These are phyloP conservation scores for Cercospora sp. DNA, from an alignment of 2,329 filamentous ascomycete genomes.

Conservation along the genomic window DNA sequence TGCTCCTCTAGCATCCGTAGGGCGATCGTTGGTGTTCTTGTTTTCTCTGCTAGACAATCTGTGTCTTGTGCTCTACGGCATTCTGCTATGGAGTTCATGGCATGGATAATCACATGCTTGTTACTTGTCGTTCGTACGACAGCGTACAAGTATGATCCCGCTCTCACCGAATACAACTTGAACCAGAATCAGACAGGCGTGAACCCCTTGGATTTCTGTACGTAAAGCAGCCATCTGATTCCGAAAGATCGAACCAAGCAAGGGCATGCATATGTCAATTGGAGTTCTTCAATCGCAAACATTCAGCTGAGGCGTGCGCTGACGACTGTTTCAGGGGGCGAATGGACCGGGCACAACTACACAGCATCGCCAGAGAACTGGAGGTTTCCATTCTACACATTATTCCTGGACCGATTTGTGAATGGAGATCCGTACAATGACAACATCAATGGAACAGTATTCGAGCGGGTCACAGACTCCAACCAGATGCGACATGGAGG, in stretches of 20 bases:
- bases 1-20: background rate
- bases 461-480: conserved; percentile 61
- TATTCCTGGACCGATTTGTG: conserved; percentile 64
- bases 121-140: background rate
- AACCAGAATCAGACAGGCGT: conserved; percentile 58
- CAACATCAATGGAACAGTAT: conserved; percentile 59
- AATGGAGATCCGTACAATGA: conserved; percentile 66
- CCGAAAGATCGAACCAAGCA: background rate
- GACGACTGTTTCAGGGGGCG: conserved; percentile 39
- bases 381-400: conserved; percentile 63
- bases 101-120: conserved; percentile 2
- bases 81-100: conserved; percentile 2
- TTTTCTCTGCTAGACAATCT: background rate
- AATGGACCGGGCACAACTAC: conserved; percentile 55
- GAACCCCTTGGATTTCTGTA: conserved; percentile 56
- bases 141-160: conserved; percentile 46
- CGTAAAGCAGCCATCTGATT: background rate
- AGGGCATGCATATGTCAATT: background rate
- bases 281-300: background rate
- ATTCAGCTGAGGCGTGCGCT: background rate
- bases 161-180: conserved; percentile 56
- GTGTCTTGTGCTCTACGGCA: background rate
- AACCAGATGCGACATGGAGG: conserved; percentile 62
- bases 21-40: background rate
- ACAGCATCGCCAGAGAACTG: conserved; percentile 58